Base-by-base conservation (phyloP, 78 protist species). In the Speleostelium caveatum region DNA sequence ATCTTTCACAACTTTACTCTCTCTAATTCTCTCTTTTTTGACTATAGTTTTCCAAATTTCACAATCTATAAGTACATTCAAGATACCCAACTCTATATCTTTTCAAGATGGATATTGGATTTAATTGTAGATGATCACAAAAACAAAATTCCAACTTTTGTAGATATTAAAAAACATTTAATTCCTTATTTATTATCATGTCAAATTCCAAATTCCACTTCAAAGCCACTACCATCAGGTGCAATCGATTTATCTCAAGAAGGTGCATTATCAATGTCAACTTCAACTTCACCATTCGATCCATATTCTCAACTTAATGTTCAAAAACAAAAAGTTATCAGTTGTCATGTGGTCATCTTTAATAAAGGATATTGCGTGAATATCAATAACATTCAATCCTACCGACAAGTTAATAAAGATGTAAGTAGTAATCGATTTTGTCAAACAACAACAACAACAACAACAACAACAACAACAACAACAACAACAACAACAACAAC, bases 31-130 rank as follows among this genome's bases (percentile, higher is more conserved):
- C 68, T 14, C 4, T 61, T 17, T 30, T 30, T 14, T n/a, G 1
- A 56, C 30, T 45, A 39, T 39, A 79, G 88, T 56, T 79, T 79
- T 80, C 92, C 80, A 69, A 73, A 87, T 53, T 35, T 96, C 32
- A 21, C 62, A 14, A n/a, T 94, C 45, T 62, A 75, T 60, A 79
- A 69, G 16, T 75, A 86, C 24, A 60, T 94, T 32, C 41, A 68
- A 41, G 97, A 96, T 86, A 77, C 93, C 19, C 97, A 96, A 86
- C 36, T 94, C 39, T 96, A 94, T 90, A 74, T 94, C 26, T 90
- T 96, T 69, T 68, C 91, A 56, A 86, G 69, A 49, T 96, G 96
- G 96, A 91, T 94, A 1, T 74, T 94, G 32, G 96, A 95, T 59
- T 39, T 80, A 49, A 85, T 95, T 36, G 76, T 55, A 14, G 80